Base-by-base conservation (phyloP, 2,329 filamentous ascomycete species). In the Cadophora gregata region DNA sequence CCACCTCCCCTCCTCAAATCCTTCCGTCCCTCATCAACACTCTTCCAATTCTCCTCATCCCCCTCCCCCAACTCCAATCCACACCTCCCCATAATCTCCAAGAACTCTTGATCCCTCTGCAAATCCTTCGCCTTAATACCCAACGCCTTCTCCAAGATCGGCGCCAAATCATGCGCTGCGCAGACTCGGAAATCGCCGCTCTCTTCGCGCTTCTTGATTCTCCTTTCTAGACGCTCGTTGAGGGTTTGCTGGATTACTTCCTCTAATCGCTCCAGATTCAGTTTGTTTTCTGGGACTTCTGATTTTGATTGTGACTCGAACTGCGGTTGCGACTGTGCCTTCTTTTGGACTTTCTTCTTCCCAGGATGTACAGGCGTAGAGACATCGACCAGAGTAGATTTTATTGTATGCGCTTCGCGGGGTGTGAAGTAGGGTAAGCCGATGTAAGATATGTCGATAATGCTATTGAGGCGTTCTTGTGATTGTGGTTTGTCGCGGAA, bases 161-260 rank as follows among this genome's bases (percentile, higher is more conserved):
- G 53, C 19, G 53, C 53, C 19, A 78, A 56, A 67, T 79, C 77
- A 64, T 78, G 77, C 3, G 77, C 76, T 16, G 77, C 74, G 58
- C 76, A 79, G 24, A 78, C 68, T 1, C 75, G 66, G 65, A 73
- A 78, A 59, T 78, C 75, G 0, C 69, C 69, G 6, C 70, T 77
- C 27, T 75, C 72, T 4, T 70, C 67, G 1, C 76, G 67, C 64
- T 76, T 77, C 64, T 77, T 76, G 38, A 73, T 73, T 10, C 76
- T 68, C 21, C 74, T 69, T 56, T 75, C 67, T n/a, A 77, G 42
- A 10, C 74, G 65, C 53, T 75, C 67, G 8, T 69, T 36, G n/a
- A 75, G 65, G 0, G 66, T 47, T 8, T 47, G 4, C 4, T n/a
- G 19, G 1, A 47, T 47, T n/a, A 47, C 19, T n/a, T 21, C 19